These are phyloP conservation scores for Penicillium parvum DNA, from an alignment of 495 filamentous ascomycete genomes.

Conservation along the genomic window DNA sequence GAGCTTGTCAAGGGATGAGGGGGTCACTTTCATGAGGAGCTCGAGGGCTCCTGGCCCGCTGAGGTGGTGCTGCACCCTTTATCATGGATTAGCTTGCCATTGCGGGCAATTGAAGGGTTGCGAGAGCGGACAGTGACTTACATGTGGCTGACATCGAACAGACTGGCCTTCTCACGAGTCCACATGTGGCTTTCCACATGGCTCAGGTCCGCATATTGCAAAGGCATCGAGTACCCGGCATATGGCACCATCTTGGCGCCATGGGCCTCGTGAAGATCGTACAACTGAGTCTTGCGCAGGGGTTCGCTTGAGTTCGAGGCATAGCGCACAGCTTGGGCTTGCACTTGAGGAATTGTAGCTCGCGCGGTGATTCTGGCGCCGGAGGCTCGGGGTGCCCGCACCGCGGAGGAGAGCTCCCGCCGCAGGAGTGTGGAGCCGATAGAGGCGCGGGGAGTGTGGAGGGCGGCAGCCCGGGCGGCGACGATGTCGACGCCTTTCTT, in stretches of 20 bases:
- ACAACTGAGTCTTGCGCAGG: constrained; percentile 68
- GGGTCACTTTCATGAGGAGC: constrained; percentile 78
- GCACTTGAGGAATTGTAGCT: constrained; percentile 14
- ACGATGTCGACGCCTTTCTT: constrained; percentile 32
- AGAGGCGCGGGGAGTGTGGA: constrained; percentile 29
- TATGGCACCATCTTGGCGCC: constrained; percentile 97
- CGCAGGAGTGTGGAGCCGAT: constrained; percentile 36
- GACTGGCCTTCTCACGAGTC: constrained; percentile 77
- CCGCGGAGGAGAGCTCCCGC: constrained; percentile 35
- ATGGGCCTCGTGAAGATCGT: constrained; percentile 73
- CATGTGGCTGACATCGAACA: constrained; percentile 78
- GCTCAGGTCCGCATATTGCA: constrained; percentile 73
- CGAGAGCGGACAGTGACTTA: constrained; percentile 23
- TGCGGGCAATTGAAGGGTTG: background rate
- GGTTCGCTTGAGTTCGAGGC: constrained; percentile 53
- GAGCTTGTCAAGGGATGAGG: constrained; percentile 58
- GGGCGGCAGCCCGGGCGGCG: constrained; percentile 26
- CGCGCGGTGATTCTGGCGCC: constrained; percentile 12
- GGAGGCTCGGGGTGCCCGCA: constrained; percentile 21
- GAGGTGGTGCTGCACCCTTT: constrained; percentile 66
- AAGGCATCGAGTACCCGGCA: constrained; percentile 88
- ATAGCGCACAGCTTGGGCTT: constrained; percentile 44
- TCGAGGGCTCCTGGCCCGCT: constrained; percentile 70
- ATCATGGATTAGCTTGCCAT: constrained; percentile 6
- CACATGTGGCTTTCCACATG: constrained; percentile 79